Base-by-base conservation (phyloP, 2,329 filamentous ascomycete species). In the Metarhizium brunneum region DNA sequence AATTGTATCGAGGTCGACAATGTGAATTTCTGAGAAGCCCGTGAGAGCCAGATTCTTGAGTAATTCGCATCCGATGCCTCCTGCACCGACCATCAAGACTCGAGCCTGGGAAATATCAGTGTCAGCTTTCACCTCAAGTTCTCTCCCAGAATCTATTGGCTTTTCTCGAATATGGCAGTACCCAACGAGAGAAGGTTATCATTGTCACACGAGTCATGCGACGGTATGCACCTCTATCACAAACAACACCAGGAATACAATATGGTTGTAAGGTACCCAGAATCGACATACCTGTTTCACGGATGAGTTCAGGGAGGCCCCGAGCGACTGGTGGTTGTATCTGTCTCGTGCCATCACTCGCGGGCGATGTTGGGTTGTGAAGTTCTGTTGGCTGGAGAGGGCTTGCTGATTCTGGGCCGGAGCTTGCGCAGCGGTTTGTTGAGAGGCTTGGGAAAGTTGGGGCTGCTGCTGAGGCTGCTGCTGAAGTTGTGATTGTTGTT, bases 1-100 rank as follows among this genome's bases (percentile, higher is more conserved):
- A 73, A 99, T 97, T 1, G 94, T 99, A 71, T 99, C 94, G 58
- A 99, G 87, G 71, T 99, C 94, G 63, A 99, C 90, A 49, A 97
- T 86, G 71, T 96, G 89, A 52, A 97, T 85, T 73, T 96, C 88
- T 61, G 90, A 90, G 64, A 96, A 99, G 62, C 92, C 92, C 47
- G 86, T 88, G 51, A 96, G 85, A 48, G 92, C 90, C 56, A 99
- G 84, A 71, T 97, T 96, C 78, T 99, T 99, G 61, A 99, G 83
- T 7, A 99, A 81, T 74, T 99, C 94, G 74, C 94, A 99, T 64
- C 94, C 94, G 68, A 99, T 99, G 59, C 94, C 94, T 59, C 94
- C 94, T 55, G 94, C 94, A 65, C 94, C 94, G 56, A 99, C 92
- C 78, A 99, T 90, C 57, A 99, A 80, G 54, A 96, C 87, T 60